phyloP scores from a whole-genome alignment of 176 grass and related monocot species.

The Oryza punctata region DNA sequence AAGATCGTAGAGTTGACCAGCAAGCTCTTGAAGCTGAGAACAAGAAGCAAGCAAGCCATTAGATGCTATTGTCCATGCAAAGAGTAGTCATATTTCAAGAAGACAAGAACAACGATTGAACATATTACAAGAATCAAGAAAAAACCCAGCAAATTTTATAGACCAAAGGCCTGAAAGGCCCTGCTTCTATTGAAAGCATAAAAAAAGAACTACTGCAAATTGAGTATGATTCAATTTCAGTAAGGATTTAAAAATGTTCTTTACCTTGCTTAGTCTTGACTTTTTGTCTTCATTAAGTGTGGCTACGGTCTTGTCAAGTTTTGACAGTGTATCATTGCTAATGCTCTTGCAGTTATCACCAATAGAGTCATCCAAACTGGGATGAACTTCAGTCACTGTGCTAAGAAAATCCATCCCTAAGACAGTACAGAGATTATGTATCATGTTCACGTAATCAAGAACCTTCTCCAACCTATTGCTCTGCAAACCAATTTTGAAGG shows the following conservation, averaged over 20 bases:
- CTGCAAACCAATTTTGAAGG: slow-evolving; percentile 48
- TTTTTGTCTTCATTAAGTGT: slow-evolving; percentile 94
- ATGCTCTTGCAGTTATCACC: slow-evolving; percentile 84
- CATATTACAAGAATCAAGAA: not conserved
- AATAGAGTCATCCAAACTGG: slow-evolving; percentile 77
- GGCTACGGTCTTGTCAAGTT: slow-evolving; percentile 76
- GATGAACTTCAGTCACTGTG: slow-evolving; percentile 91
- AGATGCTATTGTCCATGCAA: slow-evolving; percentile 21
- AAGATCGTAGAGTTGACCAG: slow-evolving; percentile 87
- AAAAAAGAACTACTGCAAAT: not conserved
- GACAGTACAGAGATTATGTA: slow-evolving; percentile 94
- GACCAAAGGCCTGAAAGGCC: not conserved
- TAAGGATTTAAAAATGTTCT: not conserved
- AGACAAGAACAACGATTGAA: not conserved
- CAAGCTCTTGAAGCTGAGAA: slow-evolving; percentile 95
- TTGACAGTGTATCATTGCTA: slow-evolving; percentile 83
- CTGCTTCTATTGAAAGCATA: not conserved
- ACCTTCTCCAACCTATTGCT: slow-evolving; percentile 86
- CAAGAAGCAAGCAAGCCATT: slow-evolving; percentile 4
- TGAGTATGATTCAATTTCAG: not conserved
- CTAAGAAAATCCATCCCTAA: slow-evolving; percentile 91
- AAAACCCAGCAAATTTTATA: not conserved
- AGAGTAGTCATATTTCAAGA: slow-evolving; percentile 3
- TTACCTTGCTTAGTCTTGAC: slow-evolving; percentile 84
- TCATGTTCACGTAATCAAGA: slow-evolving; percentile 87